Evolutionary conservation across 2,329 filamentous ascomycete species (phyloP).

Genomic region (Huntiella bhutanensis): DNA sequence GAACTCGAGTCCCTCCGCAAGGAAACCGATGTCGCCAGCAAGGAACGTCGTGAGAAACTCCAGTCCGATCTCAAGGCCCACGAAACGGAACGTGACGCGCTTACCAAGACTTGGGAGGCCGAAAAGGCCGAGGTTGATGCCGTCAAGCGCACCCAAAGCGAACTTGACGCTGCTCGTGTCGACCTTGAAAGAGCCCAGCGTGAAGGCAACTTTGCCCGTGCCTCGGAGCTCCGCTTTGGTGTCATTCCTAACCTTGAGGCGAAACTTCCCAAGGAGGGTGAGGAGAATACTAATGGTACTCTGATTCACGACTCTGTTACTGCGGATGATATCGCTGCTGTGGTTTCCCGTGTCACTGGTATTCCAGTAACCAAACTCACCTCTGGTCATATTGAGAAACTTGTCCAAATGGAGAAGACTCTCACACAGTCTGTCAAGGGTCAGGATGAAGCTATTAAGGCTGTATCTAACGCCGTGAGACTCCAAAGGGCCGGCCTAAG

Average conservation of each 20-base stretch:
- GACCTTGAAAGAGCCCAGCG: slow-evolving; percentile 79
- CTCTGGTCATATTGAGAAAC: slow-evolving; percentile 79
- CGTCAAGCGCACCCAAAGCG: slow-evolving; percentile 71
- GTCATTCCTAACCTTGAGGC: slow-evolving; percentile 65
- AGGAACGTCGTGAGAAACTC: slow-evolving; percentile 71
- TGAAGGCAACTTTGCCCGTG: slow-evolving; percentile 71
- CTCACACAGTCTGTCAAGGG: slow-evolving; percentile 70
- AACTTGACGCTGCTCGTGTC: slow-evolving; percentile 69
- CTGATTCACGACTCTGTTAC: slow-evolving; percentile 91
- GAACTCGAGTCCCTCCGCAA: slow-evolving; percentile 88
- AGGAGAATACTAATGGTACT: slow-evolving; percentile 24
- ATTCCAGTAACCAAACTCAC: slow-evolving; percentile 88
- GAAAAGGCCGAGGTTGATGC: slow-evolving; percentile 71
- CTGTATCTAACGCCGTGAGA: slow-evolving; percentile 81
- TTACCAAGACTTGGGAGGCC: slow-evolving; percentile 77
- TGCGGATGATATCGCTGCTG: slow-evolving; percentile 78
- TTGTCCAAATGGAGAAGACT: slow-evolving; percentile 88
- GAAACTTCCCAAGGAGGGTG: slow-evolving; percentile 59
- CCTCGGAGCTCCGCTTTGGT: slow-evolving; percentile 80
- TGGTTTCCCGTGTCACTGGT: slow-evolving; percentile 79
- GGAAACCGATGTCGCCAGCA: slow-evolving; percentile 77
- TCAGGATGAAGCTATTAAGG: slow-evolving; percentile 81
- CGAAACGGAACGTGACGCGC: slow-evolving; percentile 53
- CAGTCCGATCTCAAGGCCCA: slow-evolving; percentile 57
- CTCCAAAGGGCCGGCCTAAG: slow-evolving; percentile 85